Base-by-base conservation (phyloP, 139 green algal species). In the Protoeuglena noctilucae region DNA sequence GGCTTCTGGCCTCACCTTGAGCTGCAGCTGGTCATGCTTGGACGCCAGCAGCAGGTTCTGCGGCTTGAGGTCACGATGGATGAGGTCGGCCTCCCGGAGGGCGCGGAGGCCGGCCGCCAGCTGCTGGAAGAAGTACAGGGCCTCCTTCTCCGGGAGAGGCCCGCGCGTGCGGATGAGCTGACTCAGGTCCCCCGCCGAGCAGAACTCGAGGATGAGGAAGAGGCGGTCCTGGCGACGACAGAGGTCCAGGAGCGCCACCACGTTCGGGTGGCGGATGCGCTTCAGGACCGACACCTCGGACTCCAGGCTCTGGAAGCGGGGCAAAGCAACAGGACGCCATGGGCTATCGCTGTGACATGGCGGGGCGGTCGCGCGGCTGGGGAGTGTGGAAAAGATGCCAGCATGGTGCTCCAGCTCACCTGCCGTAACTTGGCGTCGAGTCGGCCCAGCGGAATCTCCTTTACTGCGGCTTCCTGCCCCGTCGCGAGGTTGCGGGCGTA, bases 51-150 rank as follows among this genome's bases (percentile, higher is more conserved):
- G 74, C 58, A 96, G 68, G 65, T 95, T 96, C 70, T 96, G 86
- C 0, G 91, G 90, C 73, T 97, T 98, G n/a, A 98, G 69, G 71
- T 98, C 91, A 3, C 91, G 68, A 54, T 96, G 88, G 1, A 96
- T 83, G 9, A 96, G 56, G 64, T 94, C 79, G 51, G 83, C 65
- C 2, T 54, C 40, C 28, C 83, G 79, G 59, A 97, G 74, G 63
- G 86, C 75, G 28, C 74, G 66, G 5, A 97, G 76, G 6, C 89
- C 89, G 29, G 79, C 75, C 1, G 71, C 76, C 40, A 97, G 72
- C 61, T 96, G 84, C 21, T 60, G 56, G 71, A 95, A 76, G 43
- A 96, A 72, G 62, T 83, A 71, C 2, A 71, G 74, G 3, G 79
- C 82, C 1, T 58, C 67, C 0, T 54, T 58, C 72, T 93, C 83